A percentile compares a stretch with the other conserved stretches of the same genome.
phyloP scores from a whole-genome alignment of 2,329 filamentous ascomycete species.

The Curvularia sp. region DNA sequence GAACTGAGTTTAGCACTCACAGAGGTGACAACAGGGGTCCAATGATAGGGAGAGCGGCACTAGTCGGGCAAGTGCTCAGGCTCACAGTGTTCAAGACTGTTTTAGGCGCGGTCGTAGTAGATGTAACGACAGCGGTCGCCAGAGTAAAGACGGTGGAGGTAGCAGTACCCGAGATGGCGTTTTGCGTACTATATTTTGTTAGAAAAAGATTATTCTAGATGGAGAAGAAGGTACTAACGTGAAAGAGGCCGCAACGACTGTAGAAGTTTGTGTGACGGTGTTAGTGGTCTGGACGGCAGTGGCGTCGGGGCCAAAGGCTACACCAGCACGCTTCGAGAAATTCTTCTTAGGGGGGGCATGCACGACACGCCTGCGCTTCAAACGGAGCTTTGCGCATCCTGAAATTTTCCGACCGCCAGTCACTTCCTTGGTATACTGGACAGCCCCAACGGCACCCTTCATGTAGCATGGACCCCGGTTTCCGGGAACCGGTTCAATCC shows the following conservation, averaged over 20 bases:
- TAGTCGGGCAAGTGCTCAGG: slow-evolving; percentile 1
- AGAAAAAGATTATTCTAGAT: neutral
- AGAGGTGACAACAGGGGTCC: neutral
- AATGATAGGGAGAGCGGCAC: neutral
- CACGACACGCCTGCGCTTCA: slow-evolving; percentile 24
- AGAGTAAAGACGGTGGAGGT: neutral
- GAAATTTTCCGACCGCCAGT: slow-evolving; percentile 30
- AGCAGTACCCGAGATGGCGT: slow-evolving; percentile 1
- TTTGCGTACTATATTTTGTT: slow-evolving; percentile 7
- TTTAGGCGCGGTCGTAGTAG: neutral
- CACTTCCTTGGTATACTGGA: slow-evolving; percentile 19
- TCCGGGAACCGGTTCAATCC: slow-evolving; percentile 8
- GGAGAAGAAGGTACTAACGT: neutral
- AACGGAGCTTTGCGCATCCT: slow-evolving; percentile 16
- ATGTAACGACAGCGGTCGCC: neutral
- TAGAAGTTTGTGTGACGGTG: slow-evolving; percentile 1
- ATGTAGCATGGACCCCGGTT: slow-evolving; percentile 35
- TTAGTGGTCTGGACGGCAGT: neutral
- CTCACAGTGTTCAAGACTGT: slow-evolving; percentile 3
- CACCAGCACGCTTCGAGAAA: slow-evolving; percentile 1
- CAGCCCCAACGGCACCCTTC: slow-evolving; percentile 26
- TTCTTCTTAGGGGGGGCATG: neutral
- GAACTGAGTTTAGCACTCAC: neutral
- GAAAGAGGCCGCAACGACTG: neutral
- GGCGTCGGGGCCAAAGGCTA: slow-evolving; percentile 9